Evolutionary conservation across 2,329 filamentous ascomycete genomes (phyloP), one percentile per base, ranked within the genome.

Genomic region (Penicillium sp.): DNA sequence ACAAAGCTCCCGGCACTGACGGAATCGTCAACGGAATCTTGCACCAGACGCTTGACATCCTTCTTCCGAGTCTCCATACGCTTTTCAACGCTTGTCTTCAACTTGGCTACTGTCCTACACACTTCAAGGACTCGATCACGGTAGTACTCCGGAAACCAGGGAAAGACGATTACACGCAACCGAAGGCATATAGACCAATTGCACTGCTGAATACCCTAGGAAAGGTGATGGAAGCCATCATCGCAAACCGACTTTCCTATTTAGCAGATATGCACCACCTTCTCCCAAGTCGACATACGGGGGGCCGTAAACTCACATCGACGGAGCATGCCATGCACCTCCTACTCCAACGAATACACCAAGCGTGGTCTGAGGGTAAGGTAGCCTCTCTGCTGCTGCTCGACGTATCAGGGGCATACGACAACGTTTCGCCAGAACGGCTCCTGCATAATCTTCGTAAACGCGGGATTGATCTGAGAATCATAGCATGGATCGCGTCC

Each of bases 141-240:
- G 28, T 28, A 28, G 28, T 28, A 6, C 46, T 62, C 1, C 55
- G 55, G 11, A 62, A 62, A 19, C 51, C 28, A 16, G 56, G 55
- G 11, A 22, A 43, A 8, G 33, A 49, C 0, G 60, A 68, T 51
- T 65, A 61, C 33, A 40, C 43, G 4, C 2, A 55, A 1, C 52
- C 59, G 0, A 68, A 65, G 40, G 61, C 57, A 14, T 68, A 68
- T 38, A 45, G 61, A 3, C 60, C 45, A 16, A 55, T 68, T 6
- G 59, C 62, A 11, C 46, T 68, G 1, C 61, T 68, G 0, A 62
- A 30, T 57, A 62, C 45, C 2, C 6, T 68, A 22, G 59, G 59
- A 0, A 68, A 68, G 48, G 37, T 59, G 0, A 57, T 68, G 1
- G 61, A 66, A 42, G 10, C 57, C 2, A 37, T 64, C 1, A 52